phyloP scores from a whole-genome alignment of 805 yeast species.

The Pichia exigua region DNA sequence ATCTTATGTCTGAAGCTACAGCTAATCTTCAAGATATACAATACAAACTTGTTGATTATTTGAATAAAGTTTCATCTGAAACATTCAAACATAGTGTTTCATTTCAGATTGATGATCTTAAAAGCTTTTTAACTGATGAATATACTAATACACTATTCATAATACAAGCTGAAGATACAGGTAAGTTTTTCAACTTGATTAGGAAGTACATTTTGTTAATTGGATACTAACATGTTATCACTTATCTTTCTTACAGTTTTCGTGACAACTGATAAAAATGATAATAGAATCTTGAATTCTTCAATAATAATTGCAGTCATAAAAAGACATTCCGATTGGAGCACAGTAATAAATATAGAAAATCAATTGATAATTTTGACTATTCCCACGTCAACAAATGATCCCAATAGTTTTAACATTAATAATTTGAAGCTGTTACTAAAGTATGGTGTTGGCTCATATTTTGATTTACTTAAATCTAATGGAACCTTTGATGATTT shows the following conservation, averaged over 20 bases:
- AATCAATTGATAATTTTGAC: background rate
- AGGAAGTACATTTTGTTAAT: background rate
- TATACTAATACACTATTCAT: background rate
- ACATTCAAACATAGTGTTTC: background rate
- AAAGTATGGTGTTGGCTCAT: constrained; percentile 58
- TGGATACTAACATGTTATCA: background rate
- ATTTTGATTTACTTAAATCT: constrained; percentile 45
- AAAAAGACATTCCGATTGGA: background rate
- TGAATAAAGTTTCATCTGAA: background rate
- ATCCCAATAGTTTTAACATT: constrained; percentile 11
- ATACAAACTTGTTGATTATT: background rate
- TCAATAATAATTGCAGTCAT: background rate
- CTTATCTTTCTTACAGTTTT: background rate
- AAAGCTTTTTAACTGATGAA: background rate
- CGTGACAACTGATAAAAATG: background rate
- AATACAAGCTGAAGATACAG: background rate
- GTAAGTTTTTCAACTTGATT: background rate
- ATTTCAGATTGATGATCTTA: background rate
- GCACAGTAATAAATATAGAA: background rate
- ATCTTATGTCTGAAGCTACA: background rate
- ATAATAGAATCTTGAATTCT: background rate
- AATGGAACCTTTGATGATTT: constrained; percentile 8
- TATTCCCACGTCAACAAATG: background rate
- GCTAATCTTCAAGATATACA: background rate
- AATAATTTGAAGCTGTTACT: constrained; percentile 54